phyloP scores from a whole-genome alignment of 371 early-diverging fungal species.

The Cladochytrium tenue region DNA sequence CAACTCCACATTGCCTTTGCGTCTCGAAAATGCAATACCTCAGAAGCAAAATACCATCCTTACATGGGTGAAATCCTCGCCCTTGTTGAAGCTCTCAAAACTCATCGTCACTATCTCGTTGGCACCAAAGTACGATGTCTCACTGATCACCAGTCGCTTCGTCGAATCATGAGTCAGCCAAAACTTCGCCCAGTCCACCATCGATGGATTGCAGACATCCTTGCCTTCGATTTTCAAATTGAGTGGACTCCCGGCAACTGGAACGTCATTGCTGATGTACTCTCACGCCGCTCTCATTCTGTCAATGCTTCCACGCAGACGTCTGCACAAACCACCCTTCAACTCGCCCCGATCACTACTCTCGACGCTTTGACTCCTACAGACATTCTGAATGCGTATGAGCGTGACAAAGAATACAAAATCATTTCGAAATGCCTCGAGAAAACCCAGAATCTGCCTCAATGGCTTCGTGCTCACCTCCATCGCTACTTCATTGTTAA shows the following conservation, averaged over 20 bases:
- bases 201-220: constrained; percentile 9
- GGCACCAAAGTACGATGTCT: neutral
- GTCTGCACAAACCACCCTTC: neutral
- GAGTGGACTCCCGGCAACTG: constrained; percentile 5
- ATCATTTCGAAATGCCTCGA: neutral
- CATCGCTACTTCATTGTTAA: constrained; percentile 8
- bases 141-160: constrained; percentile 14
- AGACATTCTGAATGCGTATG: neutral
- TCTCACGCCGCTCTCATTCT: neutral
- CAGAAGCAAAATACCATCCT: constrained; percentile 1
- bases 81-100: constrained; percentile 1
- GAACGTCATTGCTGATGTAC: constrained; percentile 6
- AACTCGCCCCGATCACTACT: neutral
- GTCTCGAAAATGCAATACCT: constrained; percentile 5
- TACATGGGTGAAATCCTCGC: constrained; percentile 12
- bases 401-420: neutral
- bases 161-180: constrained; percentile 3
- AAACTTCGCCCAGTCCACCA: constrained; percentile 12
- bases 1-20: constrained; percentile 1
- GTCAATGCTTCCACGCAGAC: neutral
- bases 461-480: neutral
- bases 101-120: neutral
- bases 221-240: constrained; percentile 10
- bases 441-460: neutral
- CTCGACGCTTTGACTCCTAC: neutral